Evolutionary conservation across 2,329 filamentous ascomycete genomes (phyloP).

Genomic region (Atkinsonella hypoxylon): DNA sequence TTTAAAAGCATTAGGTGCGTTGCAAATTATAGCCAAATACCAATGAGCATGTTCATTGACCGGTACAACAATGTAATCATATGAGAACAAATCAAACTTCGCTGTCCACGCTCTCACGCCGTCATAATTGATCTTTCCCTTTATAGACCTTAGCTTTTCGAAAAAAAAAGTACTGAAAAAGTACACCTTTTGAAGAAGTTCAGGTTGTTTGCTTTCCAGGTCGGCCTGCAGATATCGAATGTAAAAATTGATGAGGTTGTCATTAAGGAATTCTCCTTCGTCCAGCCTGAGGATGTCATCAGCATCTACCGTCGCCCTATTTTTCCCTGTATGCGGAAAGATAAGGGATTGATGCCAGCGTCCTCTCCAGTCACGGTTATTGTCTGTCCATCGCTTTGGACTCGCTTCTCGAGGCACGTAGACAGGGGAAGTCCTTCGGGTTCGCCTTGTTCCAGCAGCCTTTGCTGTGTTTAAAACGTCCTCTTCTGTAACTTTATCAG

Average conservation of each 20-base stretch:
- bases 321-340: conserved; percentile 46
- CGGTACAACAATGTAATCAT: conserved; percentile 83
- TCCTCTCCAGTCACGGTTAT: conserved; percentile 38
- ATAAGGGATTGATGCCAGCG: conserved; percentile 47
- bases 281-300: conserved; percentile 68
- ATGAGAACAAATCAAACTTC: conserved; percentile 70
- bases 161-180: conserved; percentile 95
- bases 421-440: conserved; percentile 12
- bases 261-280: conserved; percentile 79
- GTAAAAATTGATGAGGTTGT: conserved; percentile 85
- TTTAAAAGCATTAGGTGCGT: conserved; percentile 52
- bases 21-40: conserved; percentile 94
- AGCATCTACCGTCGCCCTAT: conserved; percentile 54
- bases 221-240: conserved; percentile 58
- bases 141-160: conserved; percentile 54
- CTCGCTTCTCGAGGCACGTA: conserved; percentile 6
- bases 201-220: conserved; percentile 40
- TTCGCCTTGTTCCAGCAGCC: conserved; percentile 13
- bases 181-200: conserved; percentile 55
- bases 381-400: conserved; percentile 34
- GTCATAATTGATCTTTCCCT: conserved; percentile 64
- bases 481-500: not conserved
- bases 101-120: conserved; percentile 81
- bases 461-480: not conserved
- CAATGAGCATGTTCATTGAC: conserved; percentile 83